Evolutionary conservation across 2,329 filamentous ascomycete genomes (phyloP).

Genomic region (Pseudogymnoascus sp.): DNA sequence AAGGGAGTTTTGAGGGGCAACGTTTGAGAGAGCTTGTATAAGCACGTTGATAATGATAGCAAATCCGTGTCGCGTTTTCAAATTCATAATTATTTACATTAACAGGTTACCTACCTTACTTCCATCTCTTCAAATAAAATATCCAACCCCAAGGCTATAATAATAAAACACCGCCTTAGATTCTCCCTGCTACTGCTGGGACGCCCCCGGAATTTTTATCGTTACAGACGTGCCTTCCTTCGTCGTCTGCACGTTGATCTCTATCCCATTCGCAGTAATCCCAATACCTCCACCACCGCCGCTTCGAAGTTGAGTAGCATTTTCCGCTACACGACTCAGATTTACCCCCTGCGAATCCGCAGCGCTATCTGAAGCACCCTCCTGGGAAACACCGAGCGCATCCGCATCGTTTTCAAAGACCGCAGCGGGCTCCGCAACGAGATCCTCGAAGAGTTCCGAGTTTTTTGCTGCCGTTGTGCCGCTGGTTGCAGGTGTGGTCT

Average conservation of each 20-base stretch:
- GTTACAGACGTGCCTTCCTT: slow-evolving; percentile 21
- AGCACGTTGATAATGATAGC: slow-evolving; percentile 7
- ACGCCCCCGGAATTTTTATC: slow-evolving; percentile 20
- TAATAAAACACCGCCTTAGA: neutral
- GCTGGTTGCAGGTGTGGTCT: neutral
- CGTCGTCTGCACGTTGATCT: slow-evolving; percentile 22
- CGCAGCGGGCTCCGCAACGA: neutral
- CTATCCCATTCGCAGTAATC: slow-evolving; percentile 16
- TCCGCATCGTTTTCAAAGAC: neutral
- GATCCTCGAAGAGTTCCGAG: neutral
- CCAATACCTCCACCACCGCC: slow-evolving; percentile 8
- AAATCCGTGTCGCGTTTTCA: slow-evolving; percentile 26
- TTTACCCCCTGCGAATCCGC: neutral
- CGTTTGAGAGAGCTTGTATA: slow-evolving; percentile 9
- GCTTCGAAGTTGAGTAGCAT: neutral
- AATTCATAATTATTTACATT: slow-evolving; percentile 25
- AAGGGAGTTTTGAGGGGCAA: slow-evolving; percentile 19
- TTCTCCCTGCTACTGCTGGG: slow-evolving; percentile 9
- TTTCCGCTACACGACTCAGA: neutral
- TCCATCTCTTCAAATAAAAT: too few species aligned
- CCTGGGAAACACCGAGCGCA: neutral
- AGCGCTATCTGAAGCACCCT: neutral
- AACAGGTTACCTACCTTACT: neutral
- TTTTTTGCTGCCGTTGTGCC: neutral
- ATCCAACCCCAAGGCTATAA: neutral